Evolutionary conservation across 495 filamentous ascomycete genomes (phyloP).

Genomic region (Bacidia gigantensis): DNA sequence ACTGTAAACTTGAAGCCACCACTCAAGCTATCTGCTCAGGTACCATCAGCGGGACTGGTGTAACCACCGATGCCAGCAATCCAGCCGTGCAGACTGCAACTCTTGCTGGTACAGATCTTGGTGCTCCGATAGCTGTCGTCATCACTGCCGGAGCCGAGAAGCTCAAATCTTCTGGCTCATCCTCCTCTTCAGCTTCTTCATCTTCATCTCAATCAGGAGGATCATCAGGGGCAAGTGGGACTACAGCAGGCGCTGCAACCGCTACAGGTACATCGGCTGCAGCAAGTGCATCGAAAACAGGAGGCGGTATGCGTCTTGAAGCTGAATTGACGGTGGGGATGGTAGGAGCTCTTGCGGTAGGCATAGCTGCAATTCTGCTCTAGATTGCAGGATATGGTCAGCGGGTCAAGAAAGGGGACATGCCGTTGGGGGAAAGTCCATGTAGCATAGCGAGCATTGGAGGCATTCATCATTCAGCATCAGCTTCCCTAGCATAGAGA

Average conservation of each 20-base stretch:
- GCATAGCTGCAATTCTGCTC: neutral
- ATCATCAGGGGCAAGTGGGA: neutral
- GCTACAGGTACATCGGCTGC: neutral
- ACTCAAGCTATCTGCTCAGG: conserved; percentile 6
- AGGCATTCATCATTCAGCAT: neutral
- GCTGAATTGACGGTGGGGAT: neutral
- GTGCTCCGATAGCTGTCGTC: neutral
- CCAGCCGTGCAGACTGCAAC: neutral
- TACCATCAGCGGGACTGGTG: neutral
- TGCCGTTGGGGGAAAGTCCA: no score
- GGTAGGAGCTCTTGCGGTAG: neutral
- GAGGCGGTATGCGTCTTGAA: neutral
- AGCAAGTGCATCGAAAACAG: neutral
- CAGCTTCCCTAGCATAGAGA: no score
- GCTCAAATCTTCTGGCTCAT: neutral
- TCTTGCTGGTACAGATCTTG: neutral
- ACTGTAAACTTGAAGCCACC: conserved; percentile 5
- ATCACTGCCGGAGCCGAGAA: conserved; percentile 8
- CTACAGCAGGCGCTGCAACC: neutral
- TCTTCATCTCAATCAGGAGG: neutral
- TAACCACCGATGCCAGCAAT: no score
- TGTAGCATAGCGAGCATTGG: neutral
- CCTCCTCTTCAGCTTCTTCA: neutral
- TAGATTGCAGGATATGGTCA: neutral
- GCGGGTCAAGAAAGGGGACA: no score